Evolutionary conservation across 176 grass and related monocot genomes (phyloP), one percentile per base, ranked within the genome.

Genomic region (Cymbopogon citratus): DNA sequence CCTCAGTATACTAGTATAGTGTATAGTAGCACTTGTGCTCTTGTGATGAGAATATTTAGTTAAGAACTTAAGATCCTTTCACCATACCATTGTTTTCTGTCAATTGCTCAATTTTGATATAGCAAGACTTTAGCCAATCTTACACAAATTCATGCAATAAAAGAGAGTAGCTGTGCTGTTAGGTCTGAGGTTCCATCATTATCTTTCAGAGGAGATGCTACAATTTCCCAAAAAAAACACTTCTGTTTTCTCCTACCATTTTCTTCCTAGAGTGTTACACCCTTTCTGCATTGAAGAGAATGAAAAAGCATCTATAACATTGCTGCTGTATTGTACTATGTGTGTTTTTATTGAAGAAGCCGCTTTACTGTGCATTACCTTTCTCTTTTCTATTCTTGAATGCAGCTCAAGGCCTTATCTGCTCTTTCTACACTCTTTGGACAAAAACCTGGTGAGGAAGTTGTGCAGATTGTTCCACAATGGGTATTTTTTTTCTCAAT

Each of bases 321-420:
- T 6, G 1, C 8, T 39, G n/a, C 38, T 2, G 10, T 45, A 66
- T 18, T 69, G 69, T 35, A 56, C 43, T 62, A 69, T 14, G 2
- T 28, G 14, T 52, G 1, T 1, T 44, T 40, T 24, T 10, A 52
- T 6, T n/a, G n/a, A n/a, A n/a, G 54, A 59, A 59, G 0, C n/a
- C 3, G 54, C n/a, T 59, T 4, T 59, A 23, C 54, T 59, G 11
- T 54, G 63, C 71, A 41, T 19, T 63, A 43, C n/a, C 25, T 2
- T 48, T 88, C 7, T 73, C 11, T 77, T 81, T 27, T 56, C 18
- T 87, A n/a, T 66, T 67, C 56, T 63, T 89, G 12, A 36, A 81
- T 88, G 71, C 82, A 94, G 92, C 90, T 98, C 51, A 98, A 98
- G 91, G 95, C 92, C 68, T 81, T 98, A 54, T 89, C 92, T 44